Base-by-base conservation (phyloP, 2,329 filamentous ascomycete genomes). In the Aspergillus pseudoterreus region DNA sequence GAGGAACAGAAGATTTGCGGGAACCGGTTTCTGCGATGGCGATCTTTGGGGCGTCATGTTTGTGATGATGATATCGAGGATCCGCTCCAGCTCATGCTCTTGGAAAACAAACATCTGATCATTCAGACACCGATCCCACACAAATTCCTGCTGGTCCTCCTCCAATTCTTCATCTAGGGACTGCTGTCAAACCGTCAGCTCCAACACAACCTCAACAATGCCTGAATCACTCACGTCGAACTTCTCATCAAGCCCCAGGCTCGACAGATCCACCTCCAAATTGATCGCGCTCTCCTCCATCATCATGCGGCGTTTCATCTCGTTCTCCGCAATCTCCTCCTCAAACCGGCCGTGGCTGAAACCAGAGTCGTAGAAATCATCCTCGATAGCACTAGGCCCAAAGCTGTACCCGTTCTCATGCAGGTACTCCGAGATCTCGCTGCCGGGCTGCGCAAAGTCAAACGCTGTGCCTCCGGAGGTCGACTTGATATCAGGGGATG, bases 31-130 rank as follows among this genome's bases (percentile, higher is more conserved):
- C 67, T 99, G 94, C n/a, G 91, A 89, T 0, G 92, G 90, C 27
- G 92, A 96, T 62, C 94, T 82, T 73, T 96, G 92, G 1, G 94
- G 94, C 1, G 90, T 95, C 94, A 99, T 97, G 64, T 94, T 92
- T 55, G 92, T 97, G 66, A 99, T 95, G 67, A 97, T 85, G 50
- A 97, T 94, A 67, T 96, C 88, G 59, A 99, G 81, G 63, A 99
- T 96, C 52, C 87, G 85, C 52, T 92, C 88, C 47, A 99, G 81
- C 66, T 99, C 92, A 67, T 84, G 87, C 61, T 97, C 92, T 70
- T 99, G 94, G 69, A 99, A 99, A 35, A 99, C 94, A 68, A 99
- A 99, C 94, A 99, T 99, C 70, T 99, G 94, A 68, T 99, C 94
- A 67, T 96, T 90, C 45, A 96, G 78, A 71, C 94, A 99, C 62